phyloP scores from a whole-genome alignment of 129 eudicot species.

The Oenanthe sinensis region DNA sequence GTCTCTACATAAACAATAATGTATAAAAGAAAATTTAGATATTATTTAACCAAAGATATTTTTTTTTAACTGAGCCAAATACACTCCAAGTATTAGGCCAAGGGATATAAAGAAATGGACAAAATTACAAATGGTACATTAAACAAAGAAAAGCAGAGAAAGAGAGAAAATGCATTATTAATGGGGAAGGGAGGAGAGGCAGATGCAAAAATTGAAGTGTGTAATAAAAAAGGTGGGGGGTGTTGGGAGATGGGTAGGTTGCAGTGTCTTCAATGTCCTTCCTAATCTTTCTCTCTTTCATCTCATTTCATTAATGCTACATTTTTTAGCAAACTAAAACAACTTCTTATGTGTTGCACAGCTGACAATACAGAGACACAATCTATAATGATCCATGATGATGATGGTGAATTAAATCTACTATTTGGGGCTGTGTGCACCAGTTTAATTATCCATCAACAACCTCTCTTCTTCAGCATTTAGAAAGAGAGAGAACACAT shows the following conservation, averaged over 20 bases:
- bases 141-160: background rate
- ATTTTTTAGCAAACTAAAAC: background rate
- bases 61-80: too few relatives aligned
- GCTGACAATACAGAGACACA: background rate
- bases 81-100: background rate
- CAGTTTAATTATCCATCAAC: slow-evolving; percentile 28
- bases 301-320: slow-evolving; percentile 4
- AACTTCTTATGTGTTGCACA: background rate
- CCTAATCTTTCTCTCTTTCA: slow-evolving; percentile 3
- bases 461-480: slow-evolving; percentile 18
- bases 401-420: slow-evolving; percentile 13
- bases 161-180: background rate
- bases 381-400: slow-evolving; percentile 11
- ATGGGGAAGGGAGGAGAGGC: slow-evolving; percentile 29
- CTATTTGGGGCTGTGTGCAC: slow-evolving; percentile 15
- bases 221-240: slow-evolving; percentile 29
- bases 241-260: slow-evolving; percentile 26
- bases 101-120: too few relatives aligned
- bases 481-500: background rate
- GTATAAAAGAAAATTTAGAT: too few relatives aligned
- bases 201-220: slow-evolving; percentile 25
- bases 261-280: slow-evolving; percentile 8
- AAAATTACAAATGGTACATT: too few relatives aligned
- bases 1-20: too few relatives aligned
- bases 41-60: too few relatives aligned